A percentile compares a stretch with the other conserved stretches of the same genome.
Evolutionary conservation across 2,329 filamentous ascomycete genomes (phyloP).

Genomic region (Paradendryphiella salina): DNA sequence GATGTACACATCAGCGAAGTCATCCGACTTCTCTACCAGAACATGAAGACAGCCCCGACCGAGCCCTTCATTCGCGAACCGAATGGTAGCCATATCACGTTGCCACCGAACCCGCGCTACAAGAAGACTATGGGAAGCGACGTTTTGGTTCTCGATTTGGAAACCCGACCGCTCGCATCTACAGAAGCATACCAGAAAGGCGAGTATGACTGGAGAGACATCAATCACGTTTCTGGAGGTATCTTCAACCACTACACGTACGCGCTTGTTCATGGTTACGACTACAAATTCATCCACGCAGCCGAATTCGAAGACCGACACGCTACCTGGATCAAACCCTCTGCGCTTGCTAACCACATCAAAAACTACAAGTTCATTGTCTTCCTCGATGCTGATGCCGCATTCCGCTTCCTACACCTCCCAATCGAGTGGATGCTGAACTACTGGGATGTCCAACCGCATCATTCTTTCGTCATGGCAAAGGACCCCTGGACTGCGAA

Average conservation of each 20-base stretch:
- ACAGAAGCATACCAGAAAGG: slow-evolving; percentile 39
- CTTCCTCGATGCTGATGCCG: slow-evolving; percentile 55
- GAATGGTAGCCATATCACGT: slow-evolving; percentile 35
- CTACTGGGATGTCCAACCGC: slow-evolving; percentile 52
- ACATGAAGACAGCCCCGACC: slow-evolving; percentile 33
- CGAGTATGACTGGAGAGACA: slow-evolving; percentile 43
- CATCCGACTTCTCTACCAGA: slow-evolving; percentile 38
- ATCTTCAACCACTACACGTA: slow-evolving; percentile 48
- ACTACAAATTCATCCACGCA: slow-evolving; percentile 54
- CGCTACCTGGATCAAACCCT: slow-evolving; percentile 55
- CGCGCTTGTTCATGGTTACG: slow-evolving; percentile 54
- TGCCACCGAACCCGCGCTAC: slow-evolving; percentile 40
- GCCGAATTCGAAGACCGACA: slow-evolving; percentile 48
- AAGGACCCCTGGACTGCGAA: slow-evolving; percentile 48
- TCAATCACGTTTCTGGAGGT: slow-evolving; percentile 44
- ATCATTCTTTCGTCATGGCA: slow-evolving; percentile 53
- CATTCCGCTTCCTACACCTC: slow-evolving; percentile 52
- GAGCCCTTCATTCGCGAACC: slow-evolving; percentile 39
- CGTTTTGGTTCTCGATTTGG: slow-evolving; percentile 44
- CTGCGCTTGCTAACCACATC: slow-evolving; percentile 44
- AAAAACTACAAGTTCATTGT: slow-evolving; percentile 52
- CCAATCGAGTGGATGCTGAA: slow-evolving; percentile 57
- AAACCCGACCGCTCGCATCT: slow-evolving; percentile 41
- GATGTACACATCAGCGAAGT: slow-evolving; percentile 40
- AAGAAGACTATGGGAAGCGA: slow-evolving; percentile 41